These are phyloP conservation scores for Carex parvula DNA, from an alignment of 176 grass and related monocot genomes.

Conservation along the genomic window DNA sequence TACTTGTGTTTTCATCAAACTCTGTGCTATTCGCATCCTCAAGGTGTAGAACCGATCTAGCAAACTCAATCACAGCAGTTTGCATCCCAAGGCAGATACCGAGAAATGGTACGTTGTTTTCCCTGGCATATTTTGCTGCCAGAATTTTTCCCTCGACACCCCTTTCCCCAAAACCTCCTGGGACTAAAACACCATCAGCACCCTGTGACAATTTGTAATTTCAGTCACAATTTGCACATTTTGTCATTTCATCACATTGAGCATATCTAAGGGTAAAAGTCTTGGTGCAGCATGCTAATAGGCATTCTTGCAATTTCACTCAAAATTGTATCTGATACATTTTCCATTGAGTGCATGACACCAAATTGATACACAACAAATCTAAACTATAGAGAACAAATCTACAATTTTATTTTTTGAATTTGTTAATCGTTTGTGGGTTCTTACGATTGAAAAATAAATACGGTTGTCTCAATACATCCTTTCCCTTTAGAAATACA, in stretches of 20 bases:
- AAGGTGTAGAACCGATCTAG: conserved; percentile 37
- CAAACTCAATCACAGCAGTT: conserved; percentile 46
- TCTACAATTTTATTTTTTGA: not conserved
- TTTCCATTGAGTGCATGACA: not conserved
- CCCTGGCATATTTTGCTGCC: conserved; percentile 44
- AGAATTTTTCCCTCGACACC: conserved; percentile 46
- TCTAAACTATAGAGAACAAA: not conserved
- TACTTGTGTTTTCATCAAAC: conserved; percentile 30
- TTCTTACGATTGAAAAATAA: not conserved
- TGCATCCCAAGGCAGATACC: conserved; percentile 66
- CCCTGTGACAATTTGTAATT: conserved; percentile 32
- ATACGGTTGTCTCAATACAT: not conserved
- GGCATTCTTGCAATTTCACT: not conserved
- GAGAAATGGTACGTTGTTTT: conserved; percentile 51
- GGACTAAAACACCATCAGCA: conserved; percentile 57
- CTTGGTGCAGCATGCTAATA: not conserved
- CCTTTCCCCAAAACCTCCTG: conserved; percentile 44
- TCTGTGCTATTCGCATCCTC: conserved; percentile 42
- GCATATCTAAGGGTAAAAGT: not conserved
- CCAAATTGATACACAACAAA: not conserved
- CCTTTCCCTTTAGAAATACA: not conserved
- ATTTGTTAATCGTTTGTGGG: not conserved
- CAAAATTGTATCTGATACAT: not conserved
- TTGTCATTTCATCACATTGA: not conserved
- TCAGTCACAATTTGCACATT: not conserved